Conservation (phyloP, 2,329 filamentous ascomycete species). For the Nothopassalora personata region DNA sequence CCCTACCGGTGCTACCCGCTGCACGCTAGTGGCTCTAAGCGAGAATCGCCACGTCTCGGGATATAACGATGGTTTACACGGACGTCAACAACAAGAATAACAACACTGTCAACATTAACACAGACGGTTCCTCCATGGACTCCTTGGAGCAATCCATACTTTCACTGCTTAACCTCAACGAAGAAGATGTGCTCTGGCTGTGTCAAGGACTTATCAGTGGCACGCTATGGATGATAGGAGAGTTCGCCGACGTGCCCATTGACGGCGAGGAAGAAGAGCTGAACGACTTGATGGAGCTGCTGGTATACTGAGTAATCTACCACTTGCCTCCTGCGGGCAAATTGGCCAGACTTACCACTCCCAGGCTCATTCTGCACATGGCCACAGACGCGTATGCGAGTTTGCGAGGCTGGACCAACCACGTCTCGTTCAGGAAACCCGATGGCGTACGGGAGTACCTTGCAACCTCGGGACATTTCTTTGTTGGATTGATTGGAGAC, state of each 20-base stretch:
- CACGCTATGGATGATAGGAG: slow-evolving; percentile 14
- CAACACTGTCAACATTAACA: background rate
- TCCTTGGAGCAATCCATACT: background rate
- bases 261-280: background rate
- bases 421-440: background rate
- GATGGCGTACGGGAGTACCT: background rate
- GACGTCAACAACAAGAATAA: background rate
- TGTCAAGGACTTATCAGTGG: slow-evolving; percentile 12
- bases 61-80: background rate
- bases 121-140: background rate
- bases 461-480: background rate
- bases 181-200: slow-evolving; percentile 11
- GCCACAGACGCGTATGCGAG: background rate
- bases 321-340: background rate
- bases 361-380: background rate
- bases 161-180: slow-evolving; percentile 4
- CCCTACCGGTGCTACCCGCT: background rate
- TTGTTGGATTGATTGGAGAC: background rate
- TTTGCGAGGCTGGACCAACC: background rate
- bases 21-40: background rate
- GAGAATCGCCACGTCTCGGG: too few species aligned
- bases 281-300: slow-evolving; percentile 7
- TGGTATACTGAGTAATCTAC: background rate
- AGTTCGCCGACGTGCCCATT: slow-evolving; percentile 9
- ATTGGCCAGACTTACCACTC: background rate